Evolutionary conservation across 169 alveolate genomes (phyloP), one percentile per base, ranked within the genome.

Genomic region (Cryptosporidium viatorum): DNA sequence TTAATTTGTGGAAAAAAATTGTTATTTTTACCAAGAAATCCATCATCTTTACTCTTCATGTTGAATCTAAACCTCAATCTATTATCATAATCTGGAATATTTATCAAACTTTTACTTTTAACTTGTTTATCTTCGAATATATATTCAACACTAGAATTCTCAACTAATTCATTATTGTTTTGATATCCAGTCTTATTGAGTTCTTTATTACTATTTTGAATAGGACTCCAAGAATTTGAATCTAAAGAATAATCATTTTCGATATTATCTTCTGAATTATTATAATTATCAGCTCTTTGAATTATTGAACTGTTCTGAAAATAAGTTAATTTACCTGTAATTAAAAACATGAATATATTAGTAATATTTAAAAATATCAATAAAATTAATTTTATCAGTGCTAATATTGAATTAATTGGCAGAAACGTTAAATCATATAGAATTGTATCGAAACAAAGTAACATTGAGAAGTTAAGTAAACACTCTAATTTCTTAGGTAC

Each of bases 381-480:
- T 26, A 80, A 39, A 45, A 80, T 12, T 2, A 60, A 29, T 48
- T 70, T 87, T 45, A 60, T 6, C 14, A 85, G 31, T 16, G 84
- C 86, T 21, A 85, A 52, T 1, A 70, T 48, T 33, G 87, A 69
- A 71, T 71, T 71, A n/a, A 92, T 65, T 12, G 95, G 94, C 86
- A 92, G 86, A 70, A 92, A 85, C 8, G 95, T 91, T 60, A 92
- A 65, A 31, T 92, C 95, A 84, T 92, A 92, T 35, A 92, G 71
- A 10, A 92, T 84, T 16, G 93, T 84, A 65, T 92, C 95, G 0
- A 92, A 91, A 43, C 95, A 92, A 26, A 92, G 58, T 2, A 92
- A 37, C 59, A 87, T 55, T 9, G 93, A 93, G 12, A 92, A 67
- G 69, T 68, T 55, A 21, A 92, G 70, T 10, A 86, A 37, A 12